phyloP scores from a whole-genome alignment of 108 stramenopile genomes.

The Poteriospumella lacustris region DNA sequence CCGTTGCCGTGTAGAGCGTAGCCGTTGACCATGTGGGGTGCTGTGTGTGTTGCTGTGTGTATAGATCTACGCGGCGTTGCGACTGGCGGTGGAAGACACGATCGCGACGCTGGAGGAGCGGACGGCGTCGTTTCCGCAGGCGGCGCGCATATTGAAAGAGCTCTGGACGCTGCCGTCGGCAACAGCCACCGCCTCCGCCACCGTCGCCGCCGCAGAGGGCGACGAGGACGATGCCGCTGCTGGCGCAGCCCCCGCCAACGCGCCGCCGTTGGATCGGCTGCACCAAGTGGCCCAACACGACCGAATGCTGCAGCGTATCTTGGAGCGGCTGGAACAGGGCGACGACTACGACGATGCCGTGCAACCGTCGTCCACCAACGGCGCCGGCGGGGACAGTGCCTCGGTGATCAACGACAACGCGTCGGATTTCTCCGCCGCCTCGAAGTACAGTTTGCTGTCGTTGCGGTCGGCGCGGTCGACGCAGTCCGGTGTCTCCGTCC shows the following conservation, averaged over 20 bases:
- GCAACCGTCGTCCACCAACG: neutral
- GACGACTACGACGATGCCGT: neutral
- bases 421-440: neutral
- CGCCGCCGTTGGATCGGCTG: neutral
- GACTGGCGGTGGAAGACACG: neutral
- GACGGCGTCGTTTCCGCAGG: neutral
- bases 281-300: neutral
- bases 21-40: neutral
- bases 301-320: neutral
- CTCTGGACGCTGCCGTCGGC: neutral
- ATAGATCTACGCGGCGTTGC: neutral
- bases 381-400: neutral
- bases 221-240: neutral
- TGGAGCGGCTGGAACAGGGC: neutral
- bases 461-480: neutral
- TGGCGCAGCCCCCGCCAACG: neutral
- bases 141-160: neutral
- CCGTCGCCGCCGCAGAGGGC: too few species aligned
- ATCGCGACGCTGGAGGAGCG: neutral
- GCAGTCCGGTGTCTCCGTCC: neutral
- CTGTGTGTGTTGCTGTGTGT: neutral
- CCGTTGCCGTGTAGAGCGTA: neutral
- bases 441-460: neutral
- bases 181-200: neutral
- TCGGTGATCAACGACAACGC: neutral